Evolutionary conservation across 306 rosid species (phyloP), one percentile per base, ranked within the genome.

Genomic region (Quillaja saponaria): DNA sequence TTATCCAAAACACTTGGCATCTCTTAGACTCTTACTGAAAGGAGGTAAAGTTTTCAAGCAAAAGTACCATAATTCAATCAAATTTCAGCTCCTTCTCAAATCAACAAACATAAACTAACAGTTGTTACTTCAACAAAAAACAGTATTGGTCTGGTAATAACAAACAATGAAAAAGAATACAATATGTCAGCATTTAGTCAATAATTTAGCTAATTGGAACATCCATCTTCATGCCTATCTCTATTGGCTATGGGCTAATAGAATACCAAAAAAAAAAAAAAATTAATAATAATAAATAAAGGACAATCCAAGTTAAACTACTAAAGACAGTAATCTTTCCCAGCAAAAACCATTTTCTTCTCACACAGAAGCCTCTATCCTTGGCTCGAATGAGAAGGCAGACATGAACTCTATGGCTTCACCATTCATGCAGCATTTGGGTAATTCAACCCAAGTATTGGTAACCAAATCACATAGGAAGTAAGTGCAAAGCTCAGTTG

Each of bases 351-450:
- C 12, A 45, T 34, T 63, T 49, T 34, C 45, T 15, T 55, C 51
- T 84, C 82, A 87, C 4, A 86, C 77, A 58, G 74, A 69, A 64
- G 88, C 96, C 78, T 92, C 98, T 45, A 92, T 88, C 76, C 98
- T 79, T 1, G 98, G 98, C 83, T 92, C 87, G 49, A 92, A 84
- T 14, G 96, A 80, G 71, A 88, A 84, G 15, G 96, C 92, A 67
- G 96, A 88, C 96, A 86, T 81, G 69, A 92, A 92, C 74, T 88
- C 91, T 9, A 81, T 47, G 61, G 82, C 80, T 75, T 79, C 81
- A 35, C 97, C 96, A 60, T 82, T 75, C 8, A 82, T 58, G 72
- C 66, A 72, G 68, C 96, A 88, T 14, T 76, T 84, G 8, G 90
- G 90, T 75, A 92, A 79, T 66, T 84, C 90, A 45, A 60, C 50